These are phyloP conservation scores for Peronospora tabacina DNA, from an alignment of 352 stramenopile species.

Conservation along the genomic window DNA sequence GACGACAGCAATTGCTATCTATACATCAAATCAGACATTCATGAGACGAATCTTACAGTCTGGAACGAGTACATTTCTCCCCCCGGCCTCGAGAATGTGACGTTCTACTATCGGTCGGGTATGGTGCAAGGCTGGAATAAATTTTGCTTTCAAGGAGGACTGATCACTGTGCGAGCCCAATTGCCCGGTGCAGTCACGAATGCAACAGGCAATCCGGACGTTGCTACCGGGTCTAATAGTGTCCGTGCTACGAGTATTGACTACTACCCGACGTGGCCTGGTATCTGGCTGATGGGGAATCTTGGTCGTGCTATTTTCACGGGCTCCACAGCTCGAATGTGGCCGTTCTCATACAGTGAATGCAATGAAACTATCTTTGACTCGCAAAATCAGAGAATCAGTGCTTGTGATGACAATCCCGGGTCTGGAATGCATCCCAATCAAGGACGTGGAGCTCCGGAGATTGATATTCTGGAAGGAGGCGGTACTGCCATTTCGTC, in stretches of 20 bases:
- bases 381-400: conserved; percentile 62
- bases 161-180: conserved; percentile 84
- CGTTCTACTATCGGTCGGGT: conserved; percentile 49
- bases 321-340: conserved; percentile 90
- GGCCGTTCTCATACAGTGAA: conserved; percentile 92
- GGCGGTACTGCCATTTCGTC: conserved; percentile 73
- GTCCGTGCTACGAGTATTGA: conserved; percentile 19
- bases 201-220: conserved; percentile 38
- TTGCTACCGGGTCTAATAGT: conserved; percentile 24
- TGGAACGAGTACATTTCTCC: conserved; percentile 59
- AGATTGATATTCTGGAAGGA: conserved; percentile 95
- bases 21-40: conserved; percentile 39
- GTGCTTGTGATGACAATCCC: conserved; percentile 87
- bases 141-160: conserved; percentile 91
- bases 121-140: conserved; percentile 94
- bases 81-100: conserved; percentile 35
- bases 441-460: conserved; percentile 87
- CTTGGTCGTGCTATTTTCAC: conserved; percentile 92
- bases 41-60: conserved; percentile 41
- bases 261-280: conserved; percentile 85
- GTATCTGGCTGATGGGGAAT: conserved; percentile 95
- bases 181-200: conserved; percentile 49
- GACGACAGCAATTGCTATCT: conserved; percentile 46
- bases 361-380: conserved; percentile 73
- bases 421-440: conserved; percentile 87